A percentile compares a stretch with the other conserved stretches of the same genome.
phyloP scores from a whole-genome alignment of 164 flowering plant species.

The Nelumbo lutea region DNA sequence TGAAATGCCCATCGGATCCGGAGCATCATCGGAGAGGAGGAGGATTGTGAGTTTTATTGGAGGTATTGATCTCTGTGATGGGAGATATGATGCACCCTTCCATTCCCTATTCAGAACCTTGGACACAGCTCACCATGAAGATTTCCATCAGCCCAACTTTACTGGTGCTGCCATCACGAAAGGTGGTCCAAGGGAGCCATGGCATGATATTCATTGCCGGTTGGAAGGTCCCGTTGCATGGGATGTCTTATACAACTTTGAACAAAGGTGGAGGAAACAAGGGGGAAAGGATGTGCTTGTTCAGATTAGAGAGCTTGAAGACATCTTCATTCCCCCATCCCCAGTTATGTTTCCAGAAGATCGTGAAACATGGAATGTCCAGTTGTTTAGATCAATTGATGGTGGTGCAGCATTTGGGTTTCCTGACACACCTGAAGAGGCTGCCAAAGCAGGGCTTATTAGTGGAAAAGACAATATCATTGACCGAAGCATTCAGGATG shows the following conservation, averaged over 20 bases:
- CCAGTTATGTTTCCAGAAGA: constrained; percentile 47
- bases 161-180: constrained; percentile 44
- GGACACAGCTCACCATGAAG: constrained; percentile 50
- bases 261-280: constrained; percentile 81
- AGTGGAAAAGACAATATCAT: constrained; percentile 62
- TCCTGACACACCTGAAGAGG: constrained; percentile 57
- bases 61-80: constrained; percentile 76
- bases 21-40: constrained; percentile 23
- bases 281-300: constrained; percentile 49
- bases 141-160: constrained; percentile 75
- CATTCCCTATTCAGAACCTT: constrained; percentile 66
- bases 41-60: constrained; percentile 72
- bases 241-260: constrained; percentile 75
- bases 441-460: constrained; percentile 54
- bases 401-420: constrained; percentile 78
- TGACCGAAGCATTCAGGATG: constrained; percentile 77
- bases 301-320: constrained; percentile 31
- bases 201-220: constrained; percentile 76
- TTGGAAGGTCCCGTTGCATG: constrained; percentile 77
- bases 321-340: constrained; percentile 51
- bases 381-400: constrained; percentile 71
- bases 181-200: constrained; percentile 85
- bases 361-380: constrained; percentile 69
- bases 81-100: constrained; percentile 64
- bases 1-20: constrained; percentile 31